Evolutionary conservation across 2,329 filamentous ascomycete species (phyloP), one percentile per base, ranked within the genome.

Genomic region (Fusarium citri): DNA sequence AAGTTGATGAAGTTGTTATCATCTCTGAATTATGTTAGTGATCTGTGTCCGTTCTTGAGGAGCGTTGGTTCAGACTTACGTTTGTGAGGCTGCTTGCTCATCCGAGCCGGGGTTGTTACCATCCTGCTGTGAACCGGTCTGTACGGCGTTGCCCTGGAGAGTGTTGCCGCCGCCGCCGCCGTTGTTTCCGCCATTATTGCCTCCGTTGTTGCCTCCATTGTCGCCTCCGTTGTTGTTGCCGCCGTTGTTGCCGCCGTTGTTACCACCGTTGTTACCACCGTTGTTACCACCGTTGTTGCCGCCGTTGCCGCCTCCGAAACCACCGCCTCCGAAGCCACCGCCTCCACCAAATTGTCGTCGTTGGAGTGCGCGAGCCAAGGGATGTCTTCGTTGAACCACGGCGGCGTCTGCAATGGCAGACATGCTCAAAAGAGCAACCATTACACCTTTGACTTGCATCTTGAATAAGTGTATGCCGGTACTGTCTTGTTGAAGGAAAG

Each of bases 1-100:
- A 89, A 88, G 83, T 89, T 89, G 84, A 89, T 88, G 76, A 89
- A 89, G 80, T 90, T 90, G 80, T 82, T 80, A 20, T 80, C 65
- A 70, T 89, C 87, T 67, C 87, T 89, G 57, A n/a, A 81, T 30
- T 9, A 11, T 55, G 68, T 71, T 65, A 77, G 54, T 31, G 46
- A 8, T 42, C 15, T 6, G 12, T 20, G 2, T 37, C n/a, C 34
- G 16, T 54, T 37, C 11, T 16, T 18, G 12, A 40, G 14, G 41
- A 14, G 23, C 16, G n/a, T 10, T 22, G 34, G 16, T 22, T 41
- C 9, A n/a, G 23, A 76, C 87, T 77, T 74, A 88, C 83, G 85
- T 88, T 16, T 74, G 72, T 9, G 87, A 89, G 40, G 84, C 80
- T 30, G 84, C 77, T 74, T 89, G 87, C 49, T 84, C 85, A 42